Base-by-base conservation (phyloP, 352 stramenopile species). In the Pythium periplocum region DNA sequence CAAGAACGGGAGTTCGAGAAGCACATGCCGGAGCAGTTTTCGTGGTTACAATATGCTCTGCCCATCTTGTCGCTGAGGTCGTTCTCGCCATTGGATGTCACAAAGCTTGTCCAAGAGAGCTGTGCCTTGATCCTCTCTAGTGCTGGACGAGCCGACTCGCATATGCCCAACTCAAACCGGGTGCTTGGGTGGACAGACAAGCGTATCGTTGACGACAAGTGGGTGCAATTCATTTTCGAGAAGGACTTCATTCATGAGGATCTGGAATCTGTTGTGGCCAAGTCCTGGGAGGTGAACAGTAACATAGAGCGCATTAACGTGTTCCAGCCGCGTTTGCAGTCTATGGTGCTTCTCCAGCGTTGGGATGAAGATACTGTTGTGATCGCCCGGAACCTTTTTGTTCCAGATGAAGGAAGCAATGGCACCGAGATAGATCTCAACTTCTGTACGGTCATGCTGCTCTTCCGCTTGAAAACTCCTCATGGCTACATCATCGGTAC, bases 241-340 rank as follows among this genome's bases (percentile, higher is more conserved):
- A 71, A 71, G 31, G 52, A 61, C 31, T 71, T 71, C 48, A 48
- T 42, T 0, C 55, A 71, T 45, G 51, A 62, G 31, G 38, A 49
- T 17, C 36, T 64, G 2, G 56, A 68, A 7, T 45, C 58, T 12
- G 49, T 68, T 8, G 48, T 59, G 7, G 35, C 32, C 7, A 62
- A 57, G 42, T 68, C 64, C 12, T 71, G 64, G 64, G 42, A 57
- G 8, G 55, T 53, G 17, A 62, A 48, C 5, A 58, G 49, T 17
- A 44, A 66, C 38, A 48, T 66, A 4, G 37, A 39, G 39, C 60
- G 62, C 11, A 53, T 66, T 37, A 43, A 52, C 31, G 59, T 53
- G 4, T 67, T 67, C 42, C 59, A 72, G 50, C 59, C 59, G 9
- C 54, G 59, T 4, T 32, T 36, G 17, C 53, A 67, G 32, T 39